phyloP scores from a whole-genome alignment of 805 yeast genomes.

The Wickerhamiella occidentalis region DNA sequence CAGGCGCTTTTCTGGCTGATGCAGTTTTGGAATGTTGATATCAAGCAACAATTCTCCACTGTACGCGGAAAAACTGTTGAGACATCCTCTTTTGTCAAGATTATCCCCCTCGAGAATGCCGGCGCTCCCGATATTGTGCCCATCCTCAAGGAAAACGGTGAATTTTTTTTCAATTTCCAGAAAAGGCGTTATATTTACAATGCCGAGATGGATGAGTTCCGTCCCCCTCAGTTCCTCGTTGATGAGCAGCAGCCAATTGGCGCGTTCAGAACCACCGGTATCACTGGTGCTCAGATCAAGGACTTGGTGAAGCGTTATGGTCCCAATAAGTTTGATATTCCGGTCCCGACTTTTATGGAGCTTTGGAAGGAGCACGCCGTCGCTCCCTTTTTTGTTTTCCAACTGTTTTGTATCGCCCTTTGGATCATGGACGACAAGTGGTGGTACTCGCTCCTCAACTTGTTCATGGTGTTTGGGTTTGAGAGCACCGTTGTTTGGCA shows the following conservation, averaged over 20 bases:
- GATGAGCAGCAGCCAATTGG: conserved; percentile 44
- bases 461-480: conserved; percentile 84
- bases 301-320: conserved; percentile 55
- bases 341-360: conserved; percentile 82
- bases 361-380: conserved; percentile 94
- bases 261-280: conserved; percentile 49
- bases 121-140: conserved; percentile 74
- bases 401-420: conserved; percentile 84
- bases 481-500: conserved; percentile 93
- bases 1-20: conserved; percentile 70
- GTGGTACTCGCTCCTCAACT: conserved; percentile 84
- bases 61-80: conserved; percentile 37
- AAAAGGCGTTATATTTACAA: conserved; percentile 79
- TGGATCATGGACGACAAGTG: conserved; percentile 97
- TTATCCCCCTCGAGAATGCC: conserved; percentile 71
- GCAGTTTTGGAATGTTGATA: conserved; percentile 84
- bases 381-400: conserved; percentile 96
- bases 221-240: conserved; percentile 66
- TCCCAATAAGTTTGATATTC: conserved; percentile 80
- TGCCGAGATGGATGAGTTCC: conserved; percentile 39
- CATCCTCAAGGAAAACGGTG: conserved; percentile 46
- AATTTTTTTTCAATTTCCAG: conserved; percentile 70
- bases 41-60: conserved; percentile 63
- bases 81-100: conserved; percentile 60
- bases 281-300: conserved; percentile 26